A percentile compares a stretch with the other conserved stretches of the same genome.
These are phyloP conservation scores for Eutypella sp. DNA, from an alignment of 2,329 filamentous ascomycete species.

Conservation along the genomic window DNA sequence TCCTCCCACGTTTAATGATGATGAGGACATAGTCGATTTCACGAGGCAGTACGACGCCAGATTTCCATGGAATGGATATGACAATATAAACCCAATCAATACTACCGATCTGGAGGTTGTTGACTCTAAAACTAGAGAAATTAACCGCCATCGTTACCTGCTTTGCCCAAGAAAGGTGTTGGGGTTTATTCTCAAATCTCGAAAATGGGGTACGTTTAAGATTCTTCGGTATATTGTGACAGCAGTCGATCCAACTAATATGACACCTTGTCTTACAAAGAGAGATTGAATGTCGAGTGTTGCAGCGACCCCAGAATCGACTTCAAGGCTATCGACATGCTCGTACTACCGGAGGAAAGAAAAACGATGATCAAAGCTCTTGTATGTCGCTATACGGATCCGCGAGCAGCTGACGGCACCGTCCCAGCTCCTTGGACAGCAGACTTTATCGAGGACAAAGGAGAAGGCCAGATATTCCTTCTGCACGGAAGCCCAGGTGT, in stretches of 20 bases:
- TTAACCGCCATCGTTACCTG: slow-evolving; percentile 4
- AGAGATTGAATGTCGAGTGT: slow-evolving; percentile 3
- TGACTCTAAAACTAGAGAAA: not conserved
- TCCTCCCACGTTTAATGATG: not conserved
- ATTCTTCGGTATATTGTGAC: not conserved
- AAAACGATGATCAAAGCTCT: slow-evolving; percentile 12
- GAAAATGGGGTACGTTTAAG: slow-evolving; percentile 3
- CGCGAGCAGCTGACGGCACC: not conserved
- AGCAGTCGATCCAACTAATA: not conserved
- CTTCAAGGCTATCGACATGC: slow-evolving; percentile 4
- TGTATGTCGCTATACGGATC: slow-evolving; percentile 5
- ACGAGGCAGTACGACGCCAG: not conserved
- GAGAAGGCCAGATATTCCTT: slow-evolving; percentile 18
- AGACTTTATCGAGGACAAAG: slow-evolving; percentile 19
- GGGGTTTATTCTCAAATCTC: slow-evolving; percentile 4
- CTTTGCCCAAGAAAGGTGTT: slow-evolving; percentile 1
- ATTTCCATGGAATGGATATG: not conserved
- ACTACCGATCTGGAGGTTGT: slow-evolving; percentile 1
- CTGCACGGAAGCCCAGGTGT: slow-evolving; percentile 21
- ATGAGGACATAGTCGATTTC: not conserved
- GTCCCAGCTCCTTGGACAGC: slow-evolving; percentile 9
- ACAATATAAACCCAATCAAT: not conserved
- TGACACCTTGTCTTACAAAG: not conserved
- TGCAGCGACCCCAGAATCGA: slow-evolving; percentile 5
- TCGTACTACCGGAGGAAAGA: slow-evolving; percentile 8